Conservation (phyloP, 352 stramenopile species). For the Phytopythium chamaehyphon region DNA sequence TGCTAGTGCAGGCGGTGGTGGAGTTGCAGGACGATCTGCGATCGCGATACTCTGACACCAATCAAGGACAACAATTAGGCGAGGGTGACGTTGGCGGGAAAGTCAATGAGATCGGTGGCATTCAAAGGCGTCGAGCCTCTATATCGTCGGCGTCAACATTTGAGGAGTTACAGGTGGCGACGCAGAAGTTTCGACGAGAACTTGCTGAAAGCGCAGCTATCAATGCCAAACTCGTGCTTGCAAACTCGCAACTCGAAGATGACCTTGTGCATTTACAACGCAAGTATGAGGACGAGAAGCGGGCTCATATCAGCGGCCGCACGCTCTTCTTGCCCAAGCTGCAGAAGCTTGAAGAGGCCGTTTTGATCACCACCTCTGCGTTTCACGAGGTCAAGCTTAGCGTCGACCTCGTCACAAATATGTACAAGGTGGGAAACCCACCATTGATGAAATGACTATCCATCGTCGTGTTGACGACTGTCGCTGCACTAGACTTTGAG, state of each 20-base stretch:
- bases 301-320: slow-evolving; percentile 57
- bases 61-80: slow-evolving; percentile 1
- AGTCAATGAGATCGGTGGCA: slow-evolving; percentile 11
- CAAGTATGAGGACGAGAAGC: slow-evolving; percentile 70
- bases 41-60: slow-evolving; percentile 28
- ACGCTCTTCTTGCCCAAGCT: slow-evolving; percentile 67
- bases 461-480: not conserved
- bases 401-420: slow-evolving; percentile 82
- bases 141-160: slow-evolving; percentile 11
- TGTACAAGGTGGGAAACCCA: slow-evolving; percentile 89
- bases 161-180: slow-evolving; percentile 60
- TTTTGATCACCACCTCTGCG: slow-evolving; percentile 47
- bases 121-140: not conserved
- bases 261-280: slow-evolving; percentile 56
- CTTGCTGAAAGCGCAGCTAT: slow-evolving; percentile 49
- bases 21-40: slow-evolving; percentile 53
- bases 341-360: slow-evolving; percentile 69
- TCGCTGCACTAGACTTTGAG: slow-evolving; percentile 7
- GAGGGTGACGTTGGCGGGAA: slow-evolving; percentile 5
- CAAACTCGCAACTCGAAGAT: slow-evolving; percentile 77
- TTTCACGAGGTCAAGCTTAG: slow-evolving; percentile 80
- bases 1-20: slow-evolving; percentile 44
- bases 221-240: slow-evolving; percentile 54
- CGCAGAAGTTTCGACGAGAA: slow-evolving; percentile 77
- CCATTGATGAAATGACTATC: too few species aligned